Base-by-base conservation (phyloP, 2,329 filamentous ascomycete species). In the Colletotrichum tofieldiae region DNA sequence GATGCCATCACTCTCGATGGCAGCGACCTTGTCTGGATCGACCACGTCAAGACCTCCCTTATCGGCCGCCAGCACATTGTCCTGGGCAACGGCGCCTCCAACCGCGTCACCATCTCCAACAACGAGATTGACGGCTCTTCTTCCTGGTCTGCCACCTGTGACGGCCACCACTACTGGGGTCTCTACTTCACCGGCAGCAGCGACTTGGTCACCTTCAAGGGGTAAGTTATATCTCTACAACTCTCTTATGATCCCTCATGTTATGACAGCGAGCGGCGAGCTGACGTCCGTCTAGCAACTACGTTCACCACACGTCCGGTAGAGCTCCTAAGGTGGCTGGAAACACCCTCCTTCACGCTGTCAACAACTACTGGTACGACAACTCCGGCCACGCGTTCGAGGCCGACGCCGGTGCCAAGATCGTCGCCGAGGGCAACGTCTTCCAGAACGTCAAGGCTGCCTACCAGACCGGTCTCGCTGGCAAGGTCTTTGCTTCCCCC, bases 61-160 rank as follows among this genome's bases (percentile, higher is more conserved):
- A 87, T 90, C 75, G 88, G 87, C 65, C 88, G 89, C 55, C 89
- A 91, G 79, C 87, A 90, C 82, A 87, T 90, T 61, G 89, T 91
- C 61, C 84, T 89, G 61, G 89, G 90, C 72, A 86, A 84, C 77
- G 77, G 79, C 3, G 85, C 87, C 62, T 86, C 84, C 76, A 85
- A 84, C 78, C 87, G 87, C 55, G 86, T 91, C 26, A 90, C 88
- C 37, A 86, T 92, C 78, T 88, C 89, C 75, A 91, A 91, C 85
- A 84, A 78, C 81, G 86, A 89, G 77, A 87, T 92, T 75, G 86
- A 92, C 76, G 90, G 90, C 56, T 77, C 78, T 32, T 85, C 85
- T 43, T 78, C 81, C 23, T 91, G 84, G 82, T 90, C 88, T 14
- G 86, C 89, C 5, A 88, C 85, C 58, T 91, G 89, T 80, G 83